phyloP scores from a whole-genome alignment of 805 yeast genomes.

The Candida multigemmis region DNA sequence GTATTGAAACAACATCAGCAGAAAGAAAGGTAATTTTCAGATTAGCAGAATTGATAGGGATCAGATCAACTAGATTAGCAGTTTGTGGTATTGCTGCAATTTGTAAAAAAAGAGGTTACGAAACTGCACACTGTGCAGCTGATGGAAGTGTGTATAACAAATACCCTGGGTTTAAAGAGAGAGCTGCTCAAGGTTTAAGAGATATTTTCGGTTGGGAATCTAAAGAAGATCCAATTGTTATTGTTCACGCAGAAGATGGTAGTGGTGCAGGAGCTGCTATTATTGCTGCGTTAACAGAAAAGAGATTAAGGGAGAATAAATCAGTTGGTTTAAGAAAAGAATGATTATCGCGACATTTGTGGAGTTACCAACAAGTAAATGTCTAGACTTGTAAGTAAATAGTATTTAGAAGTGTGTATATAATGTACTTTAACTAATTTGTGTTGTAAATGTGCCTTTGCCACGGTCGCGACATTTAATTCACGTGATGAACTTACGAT shows the following conservation, averaged over 20 bases:
- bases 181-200: conserved; percentile 81
- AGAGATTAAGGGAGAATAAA: conserved; percentile 62
- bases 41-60: conserved; percentile 80
- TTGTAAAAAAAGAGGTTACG: conserved; percentile 74
- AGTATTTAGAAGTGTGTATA: too few species aligned
- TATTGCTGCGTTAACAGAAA: conserved; percentile 89
- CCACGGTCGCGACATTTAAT: too few species aligned
- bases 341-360: too few species aligned
- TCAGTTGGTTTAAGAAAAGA: conserved; percentile 54
- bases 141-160: conserved; percentile 94
- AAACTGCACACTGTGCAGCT: conserved; percentile 83
- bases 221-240: conserved; percentile 70
- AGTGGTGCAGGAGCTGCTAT: conserved; percentile 98
- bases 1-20: conserved; percentile 55
- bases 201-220: conserved; percentile 79
- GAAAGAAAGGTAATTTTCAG: conserved; percentile 81
- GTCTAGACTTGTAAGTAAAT: too few species aligned
- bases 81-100: conserved; percentile 95
- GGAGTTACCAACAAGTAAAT: too few species aligned
- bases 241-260: conserved; percentile 95
- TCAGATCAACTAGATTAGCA: conserved; percentile 85
- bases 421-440: too few species aligned
- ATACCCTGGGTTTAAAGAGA: conserved; percentile 84
- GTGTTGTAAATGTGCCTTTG: too few species aligned
- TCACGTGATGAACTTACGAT: too few species aligned